phyloP scores from a whole-genome alignment of 2,329 filamentous ascomycete genomes.

The Zymoseptoria passerinii region DNA sequence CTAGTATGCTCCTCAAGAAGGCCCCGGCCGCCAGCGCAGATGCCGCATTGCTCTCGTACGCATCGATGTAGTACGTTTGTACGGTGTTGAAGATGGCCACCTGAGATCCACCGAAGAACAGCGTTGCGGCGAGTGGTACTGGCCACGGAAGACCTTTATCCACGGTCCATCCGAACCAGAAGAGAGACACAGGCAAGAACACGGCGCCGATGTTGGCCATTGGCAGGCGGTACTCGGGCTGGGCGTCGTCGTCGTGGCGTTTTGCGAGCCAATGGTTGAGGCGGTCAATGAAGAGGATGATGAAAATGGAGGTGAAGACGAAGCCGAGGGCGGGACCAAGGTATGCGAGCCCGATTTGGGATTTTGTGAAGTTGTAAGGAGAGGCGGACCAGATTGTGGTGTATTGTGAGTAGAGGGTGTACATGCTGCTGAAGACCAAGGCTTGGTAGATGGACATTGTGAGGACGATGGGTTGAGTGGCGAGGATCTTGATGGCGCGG shows the following conservation, averaged over 20 bases:
- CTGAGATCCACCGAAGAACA: conserved; percentile 44
- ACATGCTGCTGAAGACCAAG: conserved; percentile 38
- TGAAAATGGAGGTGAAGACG: conserved; percentile 35
- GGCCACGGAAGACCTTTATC: conserved; percentile 35
- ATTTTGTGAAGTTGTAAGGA: conserved; percentile 35
- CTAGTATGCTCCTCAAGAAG: conserved; percentile 38
- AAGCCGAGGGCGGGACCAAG: conserved; percentile 37
- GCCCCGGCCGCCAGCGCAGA: conserved; percentile 42
- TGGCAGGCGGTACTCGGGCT: conserved; percentile 38
- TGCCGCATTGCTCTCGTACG: conserved; percentile 42
- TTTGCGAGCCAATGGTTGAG: conserved; percentile 38
- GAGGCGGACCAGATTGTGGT: conserved; percentile 13
- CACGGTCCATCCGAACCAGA: conserved; percentile 38
- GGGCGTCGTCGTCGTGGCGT: conserved; percentile 32
- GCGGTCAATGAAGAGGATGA: conserved; percentile 39
- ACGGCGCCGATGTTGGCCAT: conserved; percentile 38
- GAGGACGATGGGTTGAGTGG: conserved; percentile 36
- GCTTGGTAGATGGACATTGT: conserved; percentile 40
- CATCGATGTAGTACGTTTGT: conserved; percentile 48
- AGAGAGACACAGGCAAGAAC: conserved; percentile 36
- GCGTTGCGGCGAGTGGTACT: conserved; percentile 33
- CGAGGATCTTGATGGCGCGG: conserved; percentile 35
- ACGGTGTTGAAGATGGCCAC: conserved; percentile 45
- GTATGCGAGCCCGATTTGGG: conserved; percentile 37
- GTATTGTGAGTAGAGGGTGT: conserved; percentile 35